Conservation (phyloP, 139 green algal species). For the Chlorella vulgaris region DNA sequence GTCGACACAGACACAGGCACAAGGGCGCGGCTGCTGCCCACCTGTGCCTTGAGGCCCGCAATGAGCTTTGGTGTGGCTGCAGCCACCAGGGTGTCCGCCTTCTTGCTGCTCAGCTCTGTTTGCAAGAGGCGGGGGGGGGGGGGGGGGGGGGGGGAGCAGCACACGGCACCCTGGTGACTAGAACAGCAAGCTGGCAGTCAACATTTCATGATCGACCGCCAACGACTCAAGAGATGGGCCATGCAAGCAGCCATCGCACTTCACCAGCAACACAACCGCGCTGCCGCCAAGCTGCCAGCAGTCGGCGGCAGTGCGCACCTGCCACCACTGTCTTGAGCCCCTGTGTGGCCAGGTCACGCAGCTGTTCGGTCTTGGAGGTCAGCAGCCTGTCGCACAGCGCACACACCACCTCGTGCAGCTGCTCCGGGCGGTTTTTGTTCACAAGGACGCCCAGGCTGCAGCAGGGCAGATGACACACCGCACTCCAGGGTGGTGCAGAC, state of each 20-base stretch:
- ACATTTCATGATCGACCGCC: too few relatives aligned
- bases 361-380: constrained; percentile 63
- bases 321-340: constrained; percentile 80
- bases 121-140: background rate
- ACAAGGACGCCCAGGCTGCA: constrained; percentile 85
- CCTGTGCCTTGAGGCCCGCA: constrained; percentile 44
- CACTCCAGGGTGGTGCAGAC: background rate
- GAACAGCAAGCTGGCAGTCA: too few relatives aligned
- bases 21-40: too few relatives aligned
- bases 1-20: too few relatives aligned
- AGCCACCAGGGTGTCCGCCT: constrained; percentile 13
- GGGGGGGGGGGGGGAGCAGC: too few relatives aligned
- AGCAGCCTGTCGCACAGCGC: constrained; percentile 75
- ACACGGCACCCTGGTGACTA: too few relatives aligned
- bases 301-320: background rate
- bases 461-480: too few relatives aligned
- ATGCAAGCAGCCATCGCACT: too few relatives aligned
- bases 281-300: too few relatives aligned
- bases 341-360: constrained; percentile 81
- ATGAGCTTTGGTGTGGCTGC: constrained; percentile 38
- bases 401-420: constrained; percentile 66
- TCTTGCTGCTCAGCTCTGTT: constrained; percentile 26
- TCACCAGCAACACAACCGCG: too few relatives aligned
- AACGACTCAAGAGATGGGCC: too few relatives aligned
- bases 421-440: constrained; percentile 67